These are phyloP conservation scores for Aspergillus unguis DNA, from an alignment of 2,329 filamentous ascomycete genomes.

Conservation along the genomic window DNA sequence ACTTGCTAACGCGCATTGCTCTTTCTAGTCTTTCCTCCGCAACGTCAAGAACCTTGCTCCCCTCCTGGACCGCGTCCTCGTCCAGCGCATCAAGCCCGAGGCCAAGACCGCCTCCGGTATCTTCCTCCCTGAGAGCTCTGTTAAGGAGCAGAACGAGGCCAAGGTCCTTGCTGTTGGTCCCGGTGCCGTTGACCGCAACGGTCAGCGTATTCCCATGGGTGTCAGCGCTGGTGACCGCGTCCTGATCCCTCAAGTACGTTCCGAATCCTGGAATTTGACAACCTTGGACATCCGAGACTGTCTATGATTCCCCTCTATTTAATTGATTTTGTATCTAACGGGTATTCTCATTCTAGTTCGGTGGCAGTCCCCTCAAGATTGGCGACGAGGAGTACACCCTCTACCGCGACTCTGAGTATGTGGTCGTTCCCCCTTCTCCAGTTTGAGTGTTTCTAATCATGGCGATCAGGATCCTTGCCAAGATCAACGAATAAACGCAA, in stretches of 20 bases:
- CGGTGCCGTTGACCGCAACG: slow-evolving; percentile 80
- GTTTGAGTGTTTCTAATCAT: slow-evolving; percentile 16
- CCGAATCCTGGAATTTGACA: background rate
- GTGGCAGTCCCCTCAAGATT: slow-evolving; percentile 92
- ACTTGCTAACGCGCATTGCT: slow-evolving; percentile 6
- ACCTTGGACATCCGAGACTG: background rate
- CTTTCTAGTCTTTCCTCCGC: slow-evolving; percentile 63
- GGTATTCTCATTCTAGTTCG: slow-evolving; percentile 59
- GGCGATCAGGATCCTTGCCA: slow-evolving; percentile 78
- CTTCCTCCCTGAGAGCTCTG: slow-evolving; percentile 93
- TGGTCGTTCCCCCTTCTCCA: slow-evolving; percentile 26
- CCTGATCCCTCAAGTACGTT: slow-evolving; percentile 83
- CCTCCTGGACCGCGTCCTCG: slow-evolving; percentile 95
- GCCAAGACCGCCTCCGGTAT: slow-evolving; percentile 94
- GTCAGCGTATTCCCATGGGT: slow-evolving; percentile 80
- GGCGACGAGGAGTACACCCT: slow-evolving; percentile 95
- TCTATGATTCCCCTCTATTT: too few species aligned
- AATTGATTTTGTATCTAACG: slow-evolving; percentile 18
- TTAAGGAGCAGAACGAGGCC: slow-evolving; percentile 98
- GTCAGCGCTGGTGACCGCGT: slow-evolving; percentile 85
- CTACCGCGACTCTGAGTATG: slow-evolving; percentile 97
- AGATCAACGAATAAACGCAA: slow-evolving; percentile 85
- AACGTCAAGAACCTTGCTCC: slow-evolving; percentile 93
- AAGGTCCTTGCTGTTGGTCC: slow-evolving; percentile 94
- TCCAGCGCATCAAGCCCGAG: slow-evolving; percentile 97